phyloP scores from a whole-genome alignment of 768 basidiomycete species.

The Mycena belliarum region DNA sequence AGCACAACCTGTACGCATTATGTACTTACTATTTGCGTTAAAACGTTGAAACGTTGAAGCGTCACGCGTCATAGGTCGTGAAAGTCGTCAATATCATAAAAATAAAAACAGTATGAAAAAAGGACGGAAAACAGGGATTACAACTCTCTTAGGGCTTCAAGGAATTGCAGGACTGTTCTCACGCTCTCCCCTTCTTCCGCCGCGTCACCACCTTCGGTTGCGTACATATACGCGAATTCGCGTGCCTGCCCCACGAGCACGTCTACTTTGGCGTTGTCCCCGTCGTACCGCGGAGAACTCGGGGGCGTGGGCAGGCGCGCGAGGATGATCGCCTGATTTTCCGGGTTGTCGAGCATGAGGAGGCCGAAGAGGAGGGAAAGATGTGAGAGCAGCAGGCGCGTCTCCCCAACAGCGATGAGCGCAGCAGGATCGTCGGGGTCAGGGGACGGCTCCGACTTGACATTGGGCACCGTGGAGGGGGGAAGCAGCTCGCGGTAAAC shows the following conservation, averaged over 20 bases:
- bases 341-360: constrained; percentile 41
- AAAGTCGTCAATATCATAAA: constrained; percentile 5
- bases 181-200: constrained; percentile 43
- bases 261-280: constrained; percentile 29
- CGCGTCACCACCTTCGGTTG: constrained; percentile 22
- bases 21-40: too few species aligned
- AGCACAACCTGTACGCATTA: too few species aligned
- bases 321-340: constrained; percentile 40
- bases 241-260: constrained; percentile 45
- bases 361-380: constrained; percentile 73
- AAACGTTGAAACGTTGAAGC: not conserved
- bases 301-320: constrained; percentile 26
- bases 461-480: constrained; percentile 6
- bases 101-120: not conserved
- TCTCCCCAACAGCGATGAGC: constrained; percentile 36
- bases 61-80: constrained; percentile 1
- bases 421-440: constrained; percentile 24
- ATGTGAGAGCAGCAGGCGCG: constrained; percentile 67
- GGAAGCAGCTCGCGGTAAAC: constrained; percentile 47
- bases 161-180: constrained; percentile 52
- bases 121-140: not conserved
- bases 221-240: constrained; percentile 51
- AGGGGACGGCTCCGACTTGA: constrained; percentile 29
- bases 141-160: constrained; percentile 43
- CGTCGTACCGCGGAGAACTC: constrained; percentile 4